phyloP scores from a whole-genome alignment of 1,284 basidiomycete genomes.

The Sporisorium exsertum region DNA sequence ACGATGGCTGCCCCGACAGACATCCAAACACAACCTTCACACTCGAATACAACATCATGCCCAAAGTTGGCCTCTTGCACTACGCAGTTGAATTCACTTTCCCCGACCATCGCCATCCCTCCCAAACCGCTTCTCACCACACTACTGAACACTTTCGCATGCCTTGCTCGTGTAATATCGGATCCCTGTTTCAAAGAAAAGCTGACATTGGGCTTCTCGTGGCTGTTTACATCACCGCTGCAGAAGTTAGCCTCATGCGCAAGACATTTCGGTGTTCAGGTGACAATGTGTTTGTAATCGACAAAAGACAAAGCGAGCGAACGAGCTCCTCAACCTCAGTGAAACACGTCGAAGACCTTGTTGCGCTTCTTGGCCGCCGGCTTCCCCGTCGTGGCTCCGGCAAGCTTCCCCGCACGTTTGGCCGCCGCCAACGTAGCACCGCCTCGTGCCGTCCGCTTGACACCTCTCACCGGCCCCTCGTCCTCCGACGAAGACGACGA shows the following conservation, averaged over 20 bases:
- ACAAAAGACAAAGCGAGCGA: neutral
- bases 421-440: conserved; percentile 5
- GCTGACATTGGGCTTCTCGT: too few species aligned
- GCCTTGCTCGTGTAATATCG: neutral
- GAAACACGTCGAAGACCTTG: conserved; percentile 33
- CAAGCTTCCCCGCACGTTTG: conserved; percentile 15
- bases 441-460: conserved; percentile 1
- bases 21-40: conserved; percentile 75
- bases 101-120: conserved; percentile 25
- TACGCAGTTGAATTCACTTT: conserved; percentile 38
- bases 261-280: neutral
- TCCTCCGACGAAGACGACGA: conserved; percentile 28
- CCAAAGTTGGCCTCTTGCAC: conserved; percentile 80
- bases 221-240: neutral
- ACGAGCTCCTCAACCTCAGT: neutral
- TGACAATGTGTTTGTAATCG: neutral
- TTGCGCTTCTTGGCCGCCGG: conserved; percentile 29
- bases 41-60: conserved; percentile 90
- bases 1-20: conserved; percentile 38
- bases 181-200: neutral
- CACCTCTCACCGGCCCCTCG: conserved; percentile 8
- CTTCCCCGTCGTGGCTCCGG: too few species aligned
- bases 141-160: conserved; percentile 29
- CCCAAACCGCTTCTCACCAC: conserved; percentile 19
- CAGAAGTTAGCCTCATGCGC: neutral